A percentile compares a stretch with the other conserved stretches of the same genome.
phyloP scores from a whole-genome alignment of 2,329 filamentous ascomycete species.

The Arthrobotrys musiformis region DNA sequence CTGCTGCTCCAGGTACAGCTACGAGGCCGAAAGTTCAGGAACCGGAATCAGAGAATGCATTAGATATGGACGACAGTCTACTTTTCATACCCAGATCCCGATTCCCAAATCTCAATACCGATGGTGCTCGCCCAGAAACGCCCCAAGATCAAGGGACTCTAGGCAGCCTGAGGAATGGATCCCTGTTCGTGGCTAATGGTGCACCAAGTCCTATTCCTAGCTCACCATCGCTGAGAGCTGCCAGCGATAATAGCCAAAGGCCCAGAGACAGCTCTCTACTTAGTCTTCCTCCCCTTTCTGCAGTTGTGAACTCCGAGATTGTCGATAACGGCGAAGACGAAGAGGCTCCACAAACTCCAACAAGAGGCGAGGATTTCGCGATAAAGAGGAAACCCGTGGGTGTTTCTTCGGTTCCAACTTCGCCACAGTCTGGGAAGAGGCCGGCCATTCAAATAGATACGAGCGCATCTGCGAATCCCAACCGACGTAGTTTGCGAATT shows the following conservation, averaged over 20 bases:
- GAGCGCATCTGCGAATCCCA: background rate
- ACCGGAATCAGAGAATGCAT: slow-evolving; percentile 15
- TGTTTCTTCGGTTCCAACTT: background rate
- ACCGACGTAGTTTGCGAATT: slow-evolving; percentile 15
- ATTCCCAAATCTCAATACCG: slow-evolving; percentile 9
- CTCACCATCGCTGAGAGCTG: slow-evolving; percentile 42
- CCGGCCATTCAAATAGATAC: slow-evolving; percentile 13
- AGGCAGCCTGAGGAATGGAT: slow-evolving; percentile 35
- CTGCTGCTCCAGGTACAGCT: slow-evolving; percentile 48
- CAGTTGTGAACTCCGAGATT: background rate
- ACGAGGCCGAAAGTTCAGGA: slow-evolving; percentile 45
- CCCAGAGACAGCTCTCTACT: slow-evolving; percentile 34
- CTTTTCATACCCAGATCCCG: slow-evolving; percentile 19
- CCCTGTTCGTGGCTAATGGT: slow-evolving; percentile 45
- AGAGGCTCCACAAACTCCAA: slow-evolving; percentile 2
- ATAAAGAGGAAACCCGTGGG: slow-evolving; percentile 41
- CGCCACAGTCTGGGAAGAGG: slow-evolving; percentile 36
- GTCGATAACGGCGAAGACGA: background rate
- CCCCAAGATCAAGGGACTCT: slow-evolving; percentile 47
- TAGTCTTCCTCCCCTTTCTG: slow-evolving; percentile 29
- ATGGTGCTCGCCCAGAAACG: slow-evolving; percentile 37
- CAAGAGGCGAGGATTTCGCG: background rate
- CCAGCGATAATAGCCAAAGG: slow-evolving; percentile 30
- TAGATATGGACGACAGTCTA: slow-evolving; percentile 8
- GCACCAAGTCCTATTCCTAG: slow-evolving; percentile 46